phyloP scores from a whole-genome alignment of 1,284 basidiomycete species.

The Entoloma clypeatum region DNA sequence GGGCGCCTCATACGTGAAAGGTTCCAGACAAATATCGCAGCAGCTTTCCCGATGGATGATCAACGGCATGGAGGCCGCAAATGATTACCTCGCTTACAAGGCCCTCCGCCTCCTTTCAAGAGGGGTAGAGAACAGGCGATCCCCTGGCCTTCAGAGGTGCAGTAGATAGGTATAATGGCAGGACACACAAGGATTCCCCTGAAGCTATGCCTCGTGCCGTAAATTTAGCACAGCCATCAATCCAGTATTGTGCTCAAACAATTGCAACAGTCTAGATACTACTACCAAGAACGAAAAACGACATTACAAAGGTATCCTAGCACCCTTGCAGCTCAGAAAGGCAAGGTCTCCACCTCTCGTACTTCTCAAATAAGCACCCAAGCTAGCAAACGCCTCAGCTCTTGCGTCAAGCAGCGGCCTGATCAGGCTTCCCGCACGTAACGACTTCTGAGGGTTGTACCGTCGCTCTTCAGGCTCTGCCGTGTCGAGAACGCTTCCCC shows the following conservation, averaged over 20 bases:
- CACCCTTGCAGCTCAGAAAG: background rate
- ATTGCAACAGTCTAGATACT: too few species aligned
- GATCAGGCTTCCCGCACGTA: slow-evolving; percentile 21
- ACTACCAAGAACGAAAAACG: too few species aligned
- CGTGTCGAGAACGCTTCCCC: slow-evolving; percentile 1
- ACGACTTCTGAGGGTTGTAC: slow-evolving; percentile 4
- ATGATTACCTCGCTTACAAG: background rate
- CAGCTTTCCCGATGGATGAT: slow-evolving; percentile 59
- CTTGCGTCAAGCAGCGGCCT: slow-evolving; percentile 26
- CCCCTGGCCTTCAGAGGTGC: background rate
- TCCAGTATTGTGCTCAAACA: too few species aligned
- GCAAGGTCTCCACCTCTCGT: slow-evolving; percentile 14
- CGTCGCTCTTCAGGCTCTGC: background rate
- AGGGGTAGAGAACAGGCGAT: background rate
- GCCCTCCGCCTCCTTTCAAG: background rate
- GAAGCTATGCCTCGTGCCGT: too few species aligned
- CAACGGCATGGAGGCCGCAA: slow-evolving; percentile 41
- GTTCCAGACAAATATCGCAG: slow-evolving; percentile 68
- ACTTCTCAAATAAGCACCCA: slow-evolving; percentile 20
- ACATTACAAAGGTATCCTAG: background rate
- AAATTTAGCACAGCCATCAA: too few species aligned
- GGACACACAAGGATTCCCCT: too few species aligned
- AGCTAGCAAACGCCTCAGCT: slow-evolving; percentile 19
- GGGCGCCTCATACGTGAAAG: slow-evolving; percentile 45
- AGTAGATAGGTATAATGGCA: too few species aligned